These are phyloP conservation scores for Zygoascus biomembranicola DNA, from an alignment of 805 yeast genomes.

Conservation along the genomic window DNA sequence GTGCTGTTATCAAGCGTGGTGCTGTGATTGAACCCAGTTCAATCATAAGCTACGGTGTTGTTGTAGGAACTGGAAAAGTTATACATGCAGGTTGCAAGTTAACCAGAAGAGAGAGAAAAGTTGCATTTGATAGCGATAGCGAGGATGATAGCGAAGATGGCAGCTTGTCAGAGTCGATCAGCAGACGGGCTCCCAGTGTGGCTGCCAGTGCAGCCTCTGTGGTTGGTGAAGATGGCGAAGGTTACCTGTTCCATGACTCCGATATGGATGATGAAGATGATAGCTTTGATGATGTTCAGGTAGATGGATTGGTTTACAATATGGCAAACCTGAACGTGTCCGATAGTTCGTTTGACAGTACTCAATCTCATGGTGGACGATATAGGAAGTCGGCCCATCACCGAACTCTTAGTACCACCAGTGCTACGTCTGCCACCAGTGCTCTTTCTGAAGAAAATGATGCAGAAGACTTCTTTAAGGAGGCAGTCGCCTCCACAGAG, in stretches of 20 bases:
- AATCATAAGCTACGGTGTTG: constrained; percentile 70
- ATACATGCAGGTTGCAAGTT: constrained; percentile 29
- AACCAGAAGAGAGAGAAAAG: constrained; percentile 13
- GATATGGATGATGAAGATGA: constrained; percentile 9
- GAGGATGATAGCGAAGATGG: constrained; percentile 15
- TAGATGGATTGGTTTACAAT: constrained; percentile 19
- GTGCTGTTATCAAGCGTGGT: constrained; percentile 45
- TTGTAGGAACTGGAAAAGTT: constrained; percentile 45
- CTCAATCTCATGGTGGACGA: constrained; percentile 2
- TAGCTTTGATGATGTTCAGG: constrained; percentile 5
- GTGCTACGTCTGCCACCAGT: constrained; percentile 34
- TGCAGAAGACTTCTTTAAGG: constrained; percentile 74
- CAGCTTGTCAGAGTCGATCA: not conserved
- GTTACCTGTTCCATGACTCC: constrained; percentile 18
- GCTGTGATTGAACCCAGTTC: constrained; percentile 58
- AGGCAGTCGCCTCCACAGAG: constrained; percentile 89
- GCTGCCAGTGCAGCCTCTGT: constrained; percentile 5
- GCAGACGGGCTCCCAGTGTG: not conserved
- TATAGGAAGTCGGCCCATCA: constrained; percentile 12
- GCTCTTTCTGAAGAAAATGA: constrained; percentile 43
- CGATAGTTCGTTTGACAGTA: constrained; percentile 24
- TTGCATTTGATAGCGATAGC: constrained; percentile 31
- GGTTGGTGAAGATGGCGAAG: constrained; percentile 36
- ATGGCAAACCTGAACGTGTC: constrained; percentile 26
- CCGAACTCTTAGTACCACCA: constrained; percentile 22